Base-by-base conservation (phyloP, 2,329 filamentous ascomycete species). In the Lanzia echinophila region DNA sequence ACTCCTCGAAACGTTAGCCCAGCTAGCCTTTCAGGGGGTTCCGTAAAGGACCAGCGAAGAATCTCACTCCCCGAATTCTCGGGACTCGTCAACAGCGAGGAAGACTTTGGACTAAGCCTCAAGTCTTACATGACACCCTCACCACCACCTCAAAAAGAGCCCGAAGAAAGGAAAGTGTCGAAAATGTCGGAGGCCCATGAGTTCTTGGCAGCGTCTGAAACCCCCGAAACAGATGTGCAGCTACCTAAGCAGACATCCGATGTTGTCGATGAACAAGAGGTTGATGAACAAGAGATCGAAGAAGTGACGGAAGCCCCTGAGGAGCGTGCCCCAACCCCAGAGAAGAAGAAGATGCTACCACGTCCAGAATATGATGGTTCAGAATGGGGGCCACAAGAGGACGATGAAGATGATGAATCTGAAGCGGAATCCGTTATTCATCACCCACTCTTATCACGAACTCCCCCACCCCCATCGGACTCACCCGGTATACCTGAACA, bases 351-450 rank as follows among this genome's bases (percentile, higher is more conserved):
- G 66, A 45, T 41, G 43, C 54, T 79, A 12, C 78, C 79, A 38
- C 87, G 77, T 70, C 81, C 75, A 28, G 81, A 82, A 55, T 85
- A 87, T 65, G 76, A 85, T 63, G 78, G 86, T 55, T 74, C 81
- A 54, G 77, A 82, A 50, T 81, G 81, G 78, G 79, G 79, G 8
- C 73, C 76, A 20, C 75, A 76, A 39, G 77, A 73, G 52, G 75
- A 79, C 1, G 73, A 81, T 1, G 70, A 71, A 17, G 64, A 67
- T 6, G 47, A 55, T 2, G 84, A 86, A 58, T 82, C 83, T 10
- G 81, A 83, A 33, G 95, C 90, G 7, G 88, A 90, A 47, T 97
- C 92, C 6, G 91, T 97, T 20, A 92, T 96, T 59, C 87, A 88
- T 58, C 88, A 91, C 64, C 41, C 41, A 22, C 17, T 43, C 6